These are phyloP conservation scores for Arabidopsis suecica DNA, from an alignment of 345 rosid species.

Conservation along the genomic window DNA sequence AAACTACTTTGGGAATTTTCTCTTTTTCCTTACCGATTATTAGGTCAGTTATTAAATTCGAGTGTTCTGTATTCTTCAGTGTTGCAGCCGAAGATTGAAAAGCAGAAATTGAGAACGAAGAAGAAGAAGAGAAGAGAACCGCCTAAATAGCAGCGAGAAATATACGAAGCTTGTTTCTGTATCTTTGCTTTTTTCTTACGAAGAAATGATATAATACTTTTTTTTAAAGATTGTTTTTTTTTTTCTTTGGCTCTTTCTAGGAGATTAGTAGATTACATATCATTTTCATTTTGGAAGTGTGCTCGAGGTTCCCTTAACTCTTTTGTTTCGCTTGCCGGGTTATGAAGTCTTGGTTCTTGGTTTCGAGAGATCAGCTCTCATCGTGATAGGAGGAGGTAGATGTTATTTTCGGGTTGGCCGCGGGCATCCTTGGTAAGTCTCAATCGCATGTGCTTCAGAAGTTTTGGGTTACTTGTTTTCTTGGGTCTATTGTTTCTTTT, in stretches of 20 bases:
- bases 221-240: not conserved
- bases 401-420: too few species aligned
- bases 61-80: constrained; percentile 2
- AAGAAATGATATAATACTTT: not conserved
- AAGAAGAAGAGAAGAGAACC: constrained; percentile 19
- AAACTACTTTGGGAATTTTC: not conserved
- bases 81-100: constrained; percentile 19
- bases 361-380: too few species aligned
- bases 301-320: too few species aligned
- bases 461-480: too few species aligned
- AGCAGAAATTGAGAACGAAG: constrained; percentile 27
- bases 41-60: constrained; percentile 3
- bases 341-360: too few species aligned
- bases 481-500: too few species aligned
- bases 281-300: too few species aligned
- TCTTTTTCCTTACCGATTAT: constrained; percentile 9
- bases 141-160: constrained; percentile 37
- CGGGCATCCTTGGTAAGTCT: too few species aligned
- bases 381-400: too few species aligned
- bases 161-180: constrained; percentile 44
- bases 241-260: not conserved
- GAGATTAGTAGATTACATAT: not conserved
- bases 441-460: too few species aligned
- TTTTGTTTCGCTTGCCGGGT: too few species aligned
- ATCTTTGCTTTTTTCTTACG: constrained; percentile 1